Percentiles rank a stretch among this genome's conserved stretches.
Evolutionary conservation across 352 stramenopile species (phyloP).

Genomic region (Pythium coloratum): DNA sequence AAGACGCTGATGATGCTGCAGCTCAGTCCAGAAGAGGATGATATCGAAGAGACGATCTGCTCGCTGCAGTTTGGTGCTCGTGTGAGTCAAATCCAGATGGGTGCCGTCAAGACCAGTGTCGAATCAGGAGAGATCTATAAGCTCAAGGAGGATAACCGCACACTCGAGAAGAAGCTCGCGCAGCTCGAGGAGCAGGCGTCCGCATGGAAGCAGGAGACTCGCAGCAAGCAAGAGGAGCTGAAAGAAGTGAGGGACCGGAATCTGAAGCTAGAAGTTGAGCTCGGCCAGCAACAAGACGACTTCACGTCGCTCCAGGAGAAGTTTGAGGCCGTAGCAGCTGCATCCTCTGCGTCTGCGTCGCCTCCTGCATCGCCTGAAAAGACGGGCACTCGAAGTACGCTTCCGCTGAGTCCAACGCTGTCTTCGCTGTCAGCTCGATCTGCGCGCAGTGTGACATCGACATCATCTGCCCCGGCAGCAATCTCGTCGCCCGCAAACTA

Average conservation of each 20-base stretch:
- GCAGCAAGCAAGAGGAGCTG: slow-evolving; percentile 54
- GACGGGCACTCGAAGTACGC: not conserved
- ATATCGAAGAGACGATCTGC: slow-evolving; percentile 88
- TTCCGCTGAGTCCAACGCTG: slow-evolving; percentile 37
- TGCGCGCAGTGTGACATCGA: slow-evolving; percentile 45
- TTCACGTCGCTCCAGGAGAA: slow-evolving; percentile 32
- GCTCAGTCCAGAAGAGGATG: slow-evolving; percentile 75
- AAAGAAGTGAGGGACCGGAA: slow-evolving; percentile 40
- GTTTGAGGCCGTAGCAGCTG: slow-evolving; percentile 23
- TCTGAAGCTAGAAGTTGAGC: slow-evolving; percentile 42
- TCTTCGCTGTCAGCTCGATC: slow-evolving; percentile 41
- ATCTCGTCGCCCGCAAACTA: slow-evolving; percentile 21
- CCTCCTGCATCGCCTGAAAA: slow-evolving; percentile 22
- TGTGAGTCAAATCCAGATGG: slow-evolving; percentile 90
- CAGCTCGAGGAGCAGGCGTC: slow-evolving; percentile 26
- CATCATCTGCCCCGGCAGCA: slow-evolving; percentile 34
- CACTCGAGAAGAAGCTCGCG: slow-evolving; percentile 37
- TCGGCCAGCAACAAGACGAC: slow-evolving; percentile 45
- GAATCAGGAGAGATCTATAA: slow-evolving; percentile 76
- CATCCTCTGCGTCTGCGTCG: slow-evolving; percentile 8
- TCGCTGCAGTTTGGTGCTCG: slow-evolving; percentile 89
- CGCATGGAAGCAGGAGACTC: slow-evolving; percentile 43
- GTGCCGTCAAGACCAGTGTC: slow-evolving; percentile 74
- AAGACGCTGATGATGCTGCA: slow-evolving; percentile 94
- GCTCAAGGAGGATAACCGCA: slow-evolving; percentile 65